These are phyloP conservation scores for Ceratopteris richardii DNA, from an alignment of 75 land plant genomes.

Conservation along the genomic window DNA sequence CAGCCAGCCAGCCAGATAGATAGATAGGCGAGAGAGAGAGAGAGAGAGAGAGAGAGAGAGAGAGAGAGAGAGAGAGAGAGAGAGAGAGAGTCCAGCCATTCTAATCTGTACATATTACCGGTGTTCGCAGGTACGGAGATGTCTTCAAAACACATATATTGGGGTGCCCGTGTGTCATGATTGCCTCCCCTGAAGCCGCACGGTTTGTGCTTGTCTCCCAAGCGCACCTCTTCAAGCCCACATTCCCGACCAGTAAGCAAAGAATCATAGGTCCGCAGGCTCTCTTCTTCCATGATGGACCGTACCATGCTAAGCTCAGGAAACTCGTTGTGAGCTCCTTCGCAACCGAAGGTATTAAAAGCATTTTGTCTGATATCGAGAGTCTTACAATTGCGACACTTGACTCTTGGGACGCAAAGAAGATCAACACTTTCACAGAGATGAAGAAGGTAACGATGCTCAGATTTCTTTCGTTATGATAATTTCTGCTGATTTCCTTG, in stretches of 20 bases:
- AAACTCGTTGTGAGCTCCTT: conserved; percentile 44
- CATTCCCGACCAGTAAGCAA: conserved; percentile 61
- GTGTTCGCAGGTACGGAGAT: conserved; percentile 56
- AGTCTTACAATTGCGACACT: conserved; percentile 18
- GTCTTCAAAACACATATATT: conserved; percentile 61
- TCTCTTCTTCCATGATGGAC: conserved; percentile 68
- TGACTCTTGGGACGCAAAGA: conserved; percentile 36
- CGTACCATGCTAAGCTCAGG: conserved; percentile 47
- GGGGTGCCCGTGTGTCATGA: conserved; percentile 66
- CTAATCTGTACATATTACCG: background rate
- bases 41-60: background rate
- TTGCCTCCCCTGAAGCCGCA: conserved; percentile 67
- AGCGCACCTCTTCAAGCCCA: conserved; percentile 66
- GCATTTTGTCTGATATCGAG: conserved; percentile 33
- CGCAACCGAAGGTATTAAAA: conserved; percentile 30
- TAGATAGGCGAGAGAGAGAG: too few species aligned
- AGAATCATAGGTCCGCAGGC: conserved; percentile 46
- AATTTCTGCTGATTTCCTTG: background rate
- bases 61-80: conserved; percentile 3
- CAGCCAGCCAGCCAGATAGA: background rate
- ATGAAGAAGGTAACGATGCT: conserved; percentile 54
- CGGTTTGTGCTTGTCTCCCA: conserved; percentile 47
- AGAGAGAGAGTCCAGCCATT: conserved; percentile 1
- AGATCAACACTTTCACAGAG: conserved; percentile 42
- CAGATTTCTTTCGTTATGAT: background rate